Conservation (phyloP, 2,329 filamentous ascomycete genomes). For the Stemphylium lycopersici region DNA sequence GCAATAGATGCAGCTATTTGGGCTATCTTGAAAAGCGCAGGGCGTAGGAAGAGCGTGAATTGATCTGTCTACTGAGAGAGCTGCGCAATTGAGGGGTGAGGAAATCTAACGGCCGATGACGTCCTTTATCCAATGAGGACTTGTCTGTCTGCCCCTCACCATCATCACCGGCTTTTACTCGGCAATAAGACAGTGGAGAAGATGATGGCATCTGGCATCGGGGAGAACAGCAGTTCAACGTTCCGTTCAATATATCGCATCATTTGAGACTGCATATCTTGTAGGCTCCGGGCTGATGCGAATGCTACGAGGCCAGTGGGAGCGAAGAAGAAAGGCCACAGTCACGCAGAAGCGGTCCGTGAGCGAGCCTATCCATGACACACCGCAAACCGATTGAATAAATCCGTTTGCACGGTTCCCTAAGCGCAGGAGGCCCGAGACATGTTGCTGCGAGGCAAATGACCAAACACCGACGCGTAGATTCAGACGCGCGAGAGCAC, state of each 20-base stretch:
- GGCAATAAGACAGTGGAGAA: constrained; percentile 8
- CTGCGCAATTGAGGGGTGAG: constrained; percentile 7
- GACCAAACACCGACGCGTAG: neutral
- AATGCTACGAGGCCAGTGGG: neutral
- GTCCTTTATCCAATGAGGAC: constrained; percentile 18
- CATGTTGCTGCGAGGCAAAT: no score
- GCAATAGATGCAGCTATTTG: constrained; percentile 14
- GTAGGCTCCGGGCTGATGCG: neutral
- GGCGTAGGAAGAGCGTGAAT: constrained; percentile 36
- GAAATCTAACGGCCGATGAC: constrained; percentile 41
- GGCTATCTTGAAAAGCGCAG: constrained; percentile 10
- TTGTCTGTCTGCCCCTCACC: constrained; percentile 22
- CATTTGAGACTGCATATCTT: neutral
- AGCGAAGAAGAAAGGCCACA: neutral
- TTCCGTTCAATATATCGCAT: neutral
- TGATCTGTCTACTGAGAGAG: constrained; percentile 2
- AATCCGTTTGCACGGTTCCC: no score
- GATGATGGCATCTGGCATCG: neutral
- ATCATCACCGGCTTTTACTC: constrained; percentile 17
- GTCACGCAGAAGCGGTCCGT: neutral
- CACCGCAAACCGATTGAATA: no score
- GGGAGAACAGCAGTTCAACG: constrained; percentile 2
- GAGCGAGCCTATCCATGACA: neutral
- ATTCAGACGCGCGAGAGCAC: constrained; percentile 10
- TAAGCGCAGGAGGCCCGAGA: no score